Evolutionary conservation across 805 yeast genomes (phyloP).

Genomic region (Saturnispora silvae): DNA sequence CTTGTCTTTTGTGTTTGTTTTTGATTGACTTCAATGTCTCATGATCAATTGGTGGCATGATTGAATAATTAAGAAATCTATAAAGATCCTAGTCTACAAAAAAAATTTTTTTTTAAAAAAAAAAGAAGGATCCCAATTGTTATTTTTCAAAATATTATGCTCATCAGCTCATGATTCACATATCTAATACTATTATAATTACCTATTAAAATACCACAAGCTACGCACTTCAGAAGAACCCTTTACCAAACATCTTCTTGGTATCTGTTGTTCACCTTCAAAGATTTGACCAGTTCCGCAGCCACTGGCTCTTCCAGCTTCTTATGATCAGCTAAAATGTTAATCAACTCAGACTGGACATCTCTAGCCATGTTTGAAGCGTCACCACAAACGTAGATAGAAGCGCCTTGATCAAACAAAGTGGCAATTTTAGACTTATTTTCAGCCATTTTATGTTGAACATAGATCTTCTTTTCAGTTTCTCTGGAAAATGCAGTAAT

Average conservation of each 20-base stretch:
- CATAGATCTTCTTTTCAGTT: constrained; percentile 51
- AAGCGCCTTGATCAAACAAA: constrained; percentile 51
- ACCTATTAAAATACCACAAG: background rate
- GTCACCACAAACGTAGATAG: constrained; percentile 90
- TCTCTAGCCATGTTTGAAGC: constrained; percentile 88
- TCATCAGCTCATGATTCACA: too few relatives aligned
- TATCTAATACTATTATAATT: background rate
- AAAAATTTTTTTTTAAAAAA: background rate
- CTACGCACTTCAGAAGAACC: background rate
- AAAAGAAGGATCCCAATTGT: too few relatives aligned
- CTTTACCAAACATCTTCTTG: constrained; percentile 94
- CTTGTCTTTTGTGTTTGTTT: constrained; percentile 74
- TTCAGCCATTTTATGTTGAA: constrained; percentile 59
- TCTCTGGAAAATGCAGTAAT: constrained; percentile 72
- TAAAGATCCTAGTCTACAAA: background rate
- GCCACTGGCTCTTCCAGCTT: constrained; percentile 43
- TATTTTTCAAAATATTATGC: background rate
- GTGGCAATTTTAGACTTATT: constrained; percentile 37
- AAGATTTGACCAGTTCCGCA: constrained; percentile 62
- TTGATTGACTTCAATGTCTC: constrained; percentile 39
- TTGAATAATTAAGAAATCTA: background rate
- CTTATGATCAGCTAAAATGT: constrained; percentile 37
- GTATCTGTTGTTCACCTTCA: constrained; percentile 71
- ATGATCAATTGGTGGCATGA: constrained; percentile 25
- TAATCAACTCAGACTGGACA: constrained; percentile 57